phyloP scores from a whole-genome alignment of 768 basidiomycete species.

The Auricularia sp. region DNA sequence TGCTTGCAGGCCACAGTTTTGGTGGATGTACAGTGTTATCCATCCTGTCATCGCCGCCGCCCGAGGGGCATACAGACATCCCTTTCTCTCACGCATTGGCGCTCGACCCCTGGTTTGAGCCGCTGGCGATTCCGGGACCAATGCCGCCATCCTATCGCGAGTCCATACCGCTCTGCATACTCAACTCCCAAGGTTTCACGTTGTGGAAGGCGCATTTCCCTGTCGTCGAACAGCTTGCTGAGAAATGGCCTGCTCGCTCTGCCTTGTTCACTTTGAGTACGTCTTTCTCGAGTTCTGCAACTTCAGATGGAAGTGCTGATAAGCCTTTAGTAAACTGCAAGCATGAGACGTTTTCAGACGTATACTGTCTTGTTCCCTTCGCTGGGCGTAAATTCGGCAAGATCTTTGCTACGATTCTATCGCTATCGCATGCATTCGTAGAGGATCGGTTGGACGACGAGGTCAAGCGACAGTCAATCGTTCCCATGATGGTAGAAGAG shows the following conservation, averaged over 20 bases:
- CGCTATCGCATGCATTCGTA: slow-evolving; percentile 4
- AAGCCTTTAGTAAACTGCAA: neutral
- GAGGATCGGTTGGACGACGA: slow-evolving; percentile 1
- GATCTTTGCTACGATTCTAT: neutral
- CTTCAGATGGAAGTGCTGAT: neutral
- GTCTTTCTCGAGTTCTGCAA: neutral
- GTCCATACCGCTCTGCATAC: slow-evolving; percentile 38
- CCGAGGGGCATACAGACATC: slow-evolving; percentile 30
- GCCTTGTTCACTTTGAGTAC: neutral
- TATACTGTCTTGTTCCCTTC: slow-evolving; percentile 3
- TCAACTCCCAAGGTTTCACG: slow-evolving; percentile 72
- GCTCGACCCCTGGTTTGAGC: slow-evolving; percentile 81
- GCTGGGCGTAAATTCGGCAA: neutral
- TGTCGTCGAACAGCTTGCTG: slow-evolving; percentile 42
- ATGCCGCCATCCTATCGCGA: slow-evolving; percentile 11
- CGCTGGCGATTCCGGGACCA: slow-evolving; percentile 50
- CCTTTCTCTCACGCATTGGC: slow-evolving; percentile 50
- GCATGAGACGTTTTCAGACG: slow-evolving; percentile 6
- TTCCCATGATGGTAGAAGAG: neutral
- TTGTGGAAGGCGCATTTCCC: slow-evolving; percentile 69
- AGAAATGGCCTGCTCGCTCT: slow-evolving; percentile 30
- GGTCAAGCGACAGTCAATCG: neutral
- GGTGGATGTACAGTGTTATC: slow-evolving; percentile 47
- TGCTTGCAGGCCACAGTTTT: slow-evolving; percentile 45
- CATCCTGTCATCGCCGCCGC: slow-evolving; percentile 41